Conservation (phyloP, 805 yeast genomes). For the Yarrowia bubula region DNA sequence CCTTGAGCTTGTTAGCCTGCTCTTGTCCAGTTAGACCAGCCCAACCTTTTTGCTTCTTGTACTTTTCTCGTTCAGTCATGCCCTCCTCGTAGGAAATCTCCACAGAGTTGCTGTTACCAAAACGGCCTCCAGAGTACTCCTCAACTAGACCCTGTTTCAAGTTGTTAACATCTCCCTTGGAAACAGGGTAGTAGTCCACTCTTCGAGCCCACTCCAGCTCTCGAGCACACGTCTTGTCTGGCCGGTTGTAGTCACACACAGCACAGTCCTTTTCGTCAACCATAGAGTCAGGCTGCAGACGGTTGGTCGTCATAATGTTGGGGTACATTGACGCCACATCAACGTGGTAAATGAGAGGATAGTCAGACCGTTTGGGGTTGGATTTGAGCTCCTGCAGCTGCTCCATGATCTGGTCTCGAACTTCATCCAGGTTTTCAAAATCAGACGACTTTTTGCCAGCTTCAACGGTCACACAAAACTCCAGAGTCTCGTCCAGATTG, state of each 20-base stretch:
- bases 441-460: conserved; percentile 63
- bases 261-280: conserved; percentile 94
- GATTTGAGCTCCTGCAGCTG: conserved; percentile 58
- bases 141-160: conserved; percentile 76
- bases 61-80: conserved; percentile 8
- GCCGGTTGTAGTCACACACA: conserved; percentile 93
- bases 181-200: conserved; percentile 91
- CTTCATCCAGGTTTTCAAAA: conserved; percentile 75
- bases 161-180: conserved; percentile 87
- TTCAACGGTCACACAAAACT: conserved; percentile 82
- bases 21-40: conserved; percentile 75
- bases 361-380: conserved; percentile 65
- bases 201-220: conserved; percentile 96
- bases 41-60: conserved; percentile 42
- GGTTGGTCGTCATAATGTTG: conserved; percentile 94
- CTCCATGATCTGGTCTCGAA: conserved; percentile 55
- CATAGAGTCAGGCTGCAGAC: conserved; percentile 98
- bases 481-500: conserved; percentile 72
- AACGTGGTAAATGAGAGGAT: conserved; percentile 90
- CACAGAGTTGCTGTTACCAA: conserved; percentile 27
- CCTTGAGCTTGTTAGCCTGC: conserved; percentile 71
- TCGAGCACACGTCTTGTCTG: conserved; percentile 91
- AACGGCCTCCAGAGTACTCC: conserved; percentile 69
- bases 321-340: conserved; percentile 99
- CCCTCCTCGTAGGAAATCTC: conserved; percentile 9